Conservation (phyloP, 2,329 filamentous ascomycete species). For the Botryosphaeria agaves region DNA sequence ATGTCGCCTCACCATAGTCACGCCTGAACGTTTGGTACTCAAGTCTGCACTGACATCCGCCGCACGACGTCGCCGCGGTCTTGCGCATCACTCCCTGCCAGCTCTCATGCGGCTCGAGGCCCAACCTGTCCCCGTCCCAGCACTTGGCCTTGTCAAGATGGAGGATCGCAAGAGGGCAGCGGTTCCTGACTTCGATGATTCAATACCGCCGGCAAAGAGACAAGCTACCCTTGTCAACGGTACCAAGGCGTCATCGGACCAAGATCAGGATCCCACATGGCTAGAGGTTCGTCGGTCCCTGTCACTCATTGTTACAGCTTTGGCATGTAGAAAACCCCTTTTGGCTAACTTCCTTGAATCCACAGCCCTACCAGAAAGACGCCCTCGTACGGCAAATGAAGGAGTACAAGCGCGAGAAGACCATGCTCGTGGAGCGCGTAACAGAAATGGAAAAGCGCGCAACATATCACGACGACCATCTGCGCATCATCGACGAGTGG, state of each 20-base stretch:
- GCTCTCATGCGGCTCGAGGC: conserved; percentile 77
- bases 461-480: conserved; percentile 77
- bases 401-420: conserved; percentile 86
- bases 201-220: conserved; percentile 79
- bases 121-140: conserved; percentile 56
- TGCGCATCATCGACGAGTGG: conserved; percentile 83
- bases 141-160: conserved; percentile 78
- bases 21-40: no score
- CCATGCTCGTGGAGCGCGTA: conserved; percentile 62
- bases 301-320: no score
- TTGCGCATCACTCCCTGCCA: conserved; percentile 26
- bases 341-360: conserved; percentile 11
- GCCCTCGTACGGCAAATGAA: conserved; percentile 96
- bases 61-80: no score
- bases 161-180: conserved; percentile 98
- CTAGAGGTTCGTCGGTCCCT: conserved; percentile 55
- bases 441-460: conserved; percentile 64
- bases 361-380: conserved; percentile 80
- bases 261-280: conserved; percentile 44
- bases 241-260: conserved; percentile 43
- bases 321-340: conserved; percentile 1
- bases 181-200: conserved; percentile 60
- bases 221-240: conserved; percentile 68
- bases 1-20: no score
- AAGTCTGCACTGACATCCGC: no score